phyloP scores from a whole-genome alignment of 768 basidiomycete genomes.

The Mycena floridula region DNA sequence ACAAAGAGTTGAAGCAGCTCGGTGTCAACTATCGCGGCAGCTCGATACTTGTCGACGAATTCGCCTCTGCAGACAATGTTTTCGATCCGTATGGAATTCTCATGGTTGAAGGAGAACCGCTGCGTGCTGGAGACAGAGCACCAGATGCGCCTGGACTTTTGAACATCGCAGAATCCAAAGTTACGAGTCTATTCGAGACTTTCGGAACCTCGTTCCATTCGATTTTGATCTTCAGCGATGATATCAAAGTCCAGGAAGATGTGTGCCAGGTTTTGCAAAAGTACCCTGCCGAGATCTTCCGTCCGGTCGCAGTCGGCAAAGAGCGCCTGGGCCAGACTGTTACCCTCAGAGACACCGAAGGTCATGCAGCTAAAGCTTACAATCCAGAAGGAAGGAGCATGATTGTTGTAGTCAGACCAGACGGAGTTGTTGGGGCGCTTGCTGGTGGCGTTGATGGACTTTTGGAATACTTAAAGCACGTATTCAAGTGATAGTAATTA shows the following conservation, averaged over 20 bases:
- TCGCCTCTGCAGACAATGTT: constrained; percentile 3
- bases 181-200: constrained; percentile 17
- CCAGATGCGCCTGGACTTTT: constrained; percentile 27
- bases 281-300: not conserved
- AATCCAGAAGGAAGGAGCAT: constrained; percentile 48
- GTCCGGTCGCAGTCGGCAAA: not conserved
- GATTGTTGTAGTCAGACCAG: constrained; percentile 17
- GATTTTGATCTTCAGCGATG: constrained; percentile 20
- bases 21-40: constrained; percentile 42
- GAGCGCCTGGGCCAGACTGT: not conserved
- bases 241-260: not conserved
- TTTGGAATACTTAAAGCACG: constrained; percentile 8
- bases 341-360: constrained; percentile 17
- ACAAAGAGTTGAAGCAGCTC: constrained; percentile 24
- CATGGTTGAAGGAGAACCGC: constrained; percentile 5
- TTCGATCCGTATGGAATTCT: constrained; percentile 11
- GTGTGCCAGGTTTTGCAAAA: not conserved
- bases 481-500: not conserved
- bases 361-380: constrained; percentile 20
- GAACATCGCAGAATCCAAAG: not conserved
- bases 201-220: constrained; percentile 22
- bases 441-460: constrained; percentile 13
- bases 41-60: constrained; percentile 30
- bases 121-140: constrained; percentile 28
- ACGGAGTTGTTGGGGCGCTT: constrained; percentile 16